These are phyloP conservation scores for Clonostachys chloroleuca DNA, from an alignment of 2,329 filamentous ascomycete genomes.

Conservation along the genomic window DNA sequence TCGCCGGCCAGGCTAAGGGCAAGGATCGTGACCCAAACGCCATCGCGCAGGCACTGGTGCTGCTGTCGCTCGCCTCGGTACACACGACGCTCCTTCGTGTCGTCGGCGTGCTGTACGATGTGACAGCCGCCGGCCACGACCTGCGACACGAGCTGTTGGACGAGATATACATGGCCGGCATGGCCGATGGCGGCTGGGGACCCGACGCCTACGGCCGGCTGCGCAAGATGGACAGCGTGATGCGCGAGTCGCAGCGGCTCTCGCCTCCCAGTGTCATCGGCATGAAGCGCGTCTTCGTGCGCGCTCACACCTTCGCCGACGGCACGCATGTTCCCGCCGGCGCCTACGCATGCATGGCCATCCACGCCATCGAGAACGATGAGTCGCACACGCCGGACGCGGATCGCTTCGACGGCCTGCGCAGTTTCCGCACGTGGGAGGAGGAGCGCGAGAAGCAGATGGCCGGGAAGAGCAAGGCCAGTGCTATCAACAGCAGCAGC, in stretches of 20 bases:
- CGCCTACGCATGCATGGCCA: slow-evolving; percentile 33
- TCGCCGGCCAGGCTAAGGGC: too few species aligned
- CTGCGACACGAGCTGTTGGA: slow-evolving; percentile 40
- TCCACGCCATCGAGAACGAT: slow-evolving; percentile 34
- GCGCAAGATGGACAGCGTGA: slow-evolving; percentile 43
- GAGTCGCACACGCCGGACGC: slow-evolving; percentile 31
- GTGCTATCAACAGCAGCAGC: slow-evolving; percentile 14
- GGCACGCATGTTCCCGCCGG: slow-evolving; percentile 35
- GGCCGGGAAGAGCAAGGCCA: slow-evolving; percentile 4
- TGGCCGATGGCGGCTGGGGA: slow-evolving; percentile 30
- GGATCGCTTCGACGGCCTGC: slow-evolving; percentile 40
- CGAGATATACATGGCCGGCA: slow-evolving; percentile 27
- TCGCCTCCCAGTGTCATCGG: slow-evolving; percentile 39
- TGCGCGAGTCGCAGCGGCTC: slow-evolving; percentile 31
- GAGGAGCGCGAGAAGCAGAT: not conserved
- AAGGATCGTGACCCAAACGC: slow-evolving; percentile 13
- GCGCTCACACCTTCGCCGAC: slow-evolving; percentile 26
- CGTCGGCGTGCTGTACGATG: slow-evolving; percentile 44
- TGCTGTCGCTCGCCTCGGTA: slow-evolving; percentile 38
- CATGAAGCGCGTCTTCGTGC: slow-evolving; percentile 28
- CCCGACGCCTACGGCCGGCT: slow-evolving; percentile 34
- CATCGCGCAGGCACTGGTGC: slow-evolving; percentile 31
- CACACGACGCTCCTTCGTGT: slow-evolving; percentile 38
- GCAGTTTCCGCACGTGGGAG: slow-evolving; percentile 28
- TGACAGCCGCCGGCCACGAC: slow-evolving; percentile 37